These are phyloP conservation scores for Wickerhamiella cacticola DNA, from an alignment of 805 yeast species.

Conservation along the genomic window DNA sequence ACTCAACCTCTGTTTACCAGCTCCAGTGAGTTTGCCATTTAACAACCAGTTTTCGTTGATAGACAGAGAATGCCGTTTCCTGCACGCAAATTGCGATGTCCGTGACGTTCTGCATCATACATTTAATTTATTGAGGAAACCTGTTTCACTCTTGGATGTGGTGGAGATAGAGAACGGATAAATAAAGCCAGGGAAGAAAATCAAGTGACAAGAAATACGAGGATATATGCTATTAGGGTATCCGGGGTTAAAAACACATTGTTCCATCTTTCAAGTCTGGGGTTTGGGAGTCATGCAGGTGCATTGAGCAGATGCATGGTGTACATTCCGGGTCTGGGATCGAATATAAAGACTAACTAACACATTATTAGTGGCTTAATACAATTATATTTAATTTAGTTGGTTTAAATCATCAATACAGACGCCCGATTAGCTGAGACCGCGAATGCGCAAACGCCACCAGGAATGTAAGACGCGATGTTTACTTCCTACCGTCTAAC, in stretches of 20 bases:
- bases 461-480: conserved; percentile 10
- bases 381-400: background rate
- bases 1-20: background rate
- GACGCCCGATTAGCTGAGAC: background rate
- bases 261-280: background rate
- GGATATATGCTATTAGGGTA: too few species aligned
- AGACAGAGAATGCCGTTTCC: background rate
- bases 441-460: conserved; percentile 1
- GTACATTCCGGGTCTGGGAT: conserved; percentile 3
- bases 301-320: background rate
- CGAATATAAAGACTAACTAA: background rate
- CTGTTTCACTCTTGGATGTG: background rate
- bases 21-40: background rate
- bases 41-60: background rate
- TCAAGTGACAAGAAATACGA: too few species aligned
- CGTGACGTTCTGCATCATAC: background rate
- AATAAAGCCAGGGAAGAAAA: too few species aligned
- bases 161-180: too few species aligned
- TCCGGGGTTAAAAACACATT: too few species aligned
- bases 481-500: conserved; percentile 3
- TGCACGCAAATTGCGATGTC: background rate
- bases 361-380: background rate
- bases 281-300: conserved; percentile 1
- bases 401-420: background rate
- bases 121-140: background rate